A percentile compares a stretch with the other conserved stretches of the same genome.
phyloP scores from a whole-genome alignment of 202 grass and related monocot species.

The Cymbopogon flexuosus region DNA sequence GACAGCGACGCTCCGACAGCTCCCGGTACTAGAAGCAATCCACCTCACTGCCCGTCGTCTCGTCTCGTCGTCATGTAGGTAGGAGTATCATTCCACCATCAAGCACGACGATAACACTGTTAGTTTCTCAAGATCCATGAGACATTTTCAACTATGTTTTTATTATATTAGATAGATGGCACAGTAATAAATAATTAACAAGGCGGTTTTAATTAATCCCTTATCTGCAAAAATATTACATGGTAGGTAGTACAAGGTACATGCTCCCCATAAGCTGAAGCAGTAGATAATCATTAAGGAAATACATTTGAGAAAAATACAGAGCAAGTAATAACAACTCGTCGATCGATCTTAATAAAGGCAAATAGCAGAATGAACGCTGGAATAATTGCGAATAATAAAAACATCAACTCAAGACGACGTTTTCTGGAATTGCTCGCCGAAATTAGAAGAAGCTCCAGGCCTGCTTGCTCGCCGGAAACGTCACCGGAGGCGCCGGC shows the following conservation, averaged over 20 bases:
- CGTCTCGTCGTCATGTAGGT: background rate
- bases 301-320: conserved; percentile 12
- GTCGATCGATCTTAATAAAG: background rate
- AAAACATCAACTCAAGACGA: conserved; percentile 2
- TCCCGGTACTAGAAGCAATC: background rate
- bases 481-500: background rate
- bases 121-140: background rate
- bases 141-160: too few species aligned
- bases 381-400: background rate
- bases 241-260: background rate
- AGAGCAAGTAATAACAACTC: background rate
- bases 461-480: background rate
- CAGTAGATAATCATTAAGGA: background rate
- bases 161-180: too few species aligned
- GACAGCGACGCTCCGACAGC: background rate
- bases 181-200: background rate
- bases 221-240: background rate
- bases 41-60: background rate
- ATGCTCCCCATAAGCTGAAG: background rate
- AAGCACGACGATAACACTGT: background rate
- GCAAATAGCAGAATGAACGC: conserved; percentile 7
- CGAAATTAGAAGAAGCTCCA: conserved; percentile 20
- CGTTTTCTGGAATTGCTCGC: conserved; percentile 15
- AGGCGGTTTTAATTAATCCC: background rate
- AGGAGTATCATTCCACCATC: background rate